These are phyloP conservation scores for Plantago coronopus DNA, from an alignment of 305 asterid species.

Conservation along the genomic window DNA sequence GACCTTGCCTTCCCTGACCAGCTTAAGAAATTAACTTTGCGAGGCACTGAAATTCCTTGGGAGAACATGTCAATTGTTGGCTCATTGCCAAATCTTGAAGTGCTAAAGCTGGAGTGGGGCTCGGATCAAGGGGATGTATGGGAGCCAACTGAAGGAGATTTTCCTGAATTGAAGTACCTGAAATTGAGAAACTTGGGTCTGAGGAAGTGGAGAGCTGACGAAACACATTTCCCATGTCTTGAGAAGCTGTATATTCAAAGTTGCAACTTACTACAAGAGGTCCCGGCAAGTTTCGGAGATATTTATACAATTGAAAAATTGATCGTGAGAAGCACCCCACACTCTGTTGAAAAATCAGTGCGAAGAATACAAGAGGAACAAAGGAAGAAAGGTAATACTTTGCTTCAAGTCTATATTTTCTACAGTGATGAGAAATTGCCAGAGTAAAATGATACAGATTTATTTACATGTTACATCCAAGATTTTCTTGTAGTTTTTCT, in stretches of 20 bases:
- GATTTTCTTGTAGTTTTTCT: too few species aligned
- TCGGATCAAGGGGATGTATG: slow-evolving; percentile 2
- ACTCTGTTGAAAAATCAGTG: background rate
- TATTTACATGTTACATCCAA: too few species aligned
- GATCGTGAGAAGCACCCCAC: background rate
- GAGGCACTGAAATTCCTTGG: background rate
- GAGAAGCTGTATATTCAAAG: background rate
- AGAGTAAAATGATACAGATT: too few species aligned
- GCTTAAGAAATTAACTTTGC: slow-evolving; percentile 14
- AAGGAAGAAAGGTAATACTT: background rate
- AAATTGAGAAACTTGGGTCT: background rate
- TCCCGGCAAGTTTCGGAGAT: background rate
- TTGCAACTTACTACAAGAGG: background rate
- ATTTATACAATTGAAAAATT: background rate
- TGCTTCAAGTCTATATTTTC: background rate
- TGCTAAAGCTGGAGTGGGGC: slow-evolving; percentile 14
- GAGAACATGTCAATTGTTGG: slow-evolving; percentile 9
- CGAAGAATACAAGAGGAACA: background rate
- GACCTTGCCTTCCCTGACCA: slow-evolving; percentile 13
- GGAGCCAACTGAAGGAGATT: slow-evolving; percentile 26
- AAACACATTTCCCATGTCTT: background rate
- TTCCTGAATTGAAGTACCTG: slow-evolving; percentile 18
- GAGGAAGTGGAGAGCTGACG: background rate
- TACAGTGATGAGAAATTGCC: too few species aligned
- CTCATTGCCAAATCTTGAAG: slow-evolving; percentile 22